Conservation (phyloP, 2,329 filamentous ascomycete species). For the Xylariaceae sp. region DNA sequence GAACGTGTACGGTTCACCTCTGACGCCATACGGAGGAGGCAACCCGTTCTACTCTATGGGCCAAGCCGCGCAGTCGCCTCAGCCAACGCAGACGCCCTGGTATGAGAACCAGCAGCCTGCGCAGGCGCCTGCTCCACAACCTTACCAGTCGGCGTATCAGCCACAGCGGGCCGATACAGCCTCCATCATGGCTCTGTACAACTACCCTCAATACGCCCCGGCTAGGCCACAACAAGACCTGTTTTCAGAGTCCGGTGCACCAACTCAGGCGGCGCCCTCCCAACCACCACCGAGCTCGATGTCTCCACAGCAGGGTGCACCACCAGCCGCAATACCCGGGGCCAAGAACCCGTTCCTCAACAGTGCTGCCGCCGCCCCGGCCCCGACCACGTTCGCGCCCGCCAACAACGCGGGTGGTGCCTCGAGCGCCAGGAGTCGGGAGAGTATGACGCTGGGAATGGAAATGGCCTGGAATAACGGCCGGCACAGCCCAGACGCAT, state of each 20-base stretch:
- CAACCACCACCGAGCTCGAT: neutral
- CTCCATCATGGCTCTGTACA: constrained; percentile 70
- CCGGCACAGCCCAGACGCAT: constrained; percentile 71
- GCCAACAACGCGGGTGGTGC: constrained; percentile 15
- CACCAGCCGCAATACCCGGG: constrained; percentile 27
- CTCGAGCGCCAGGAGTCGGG: constrained; percentile 50
- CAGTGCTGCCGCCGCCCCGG: constrained; percentile 14
- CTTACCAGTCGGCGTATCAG: neutral
- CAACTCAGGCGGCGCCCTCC: constrained; percentile 15
- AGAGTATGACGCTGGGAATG: constrained; percentile 61
- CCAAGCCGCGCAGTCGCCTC: constrained; percentile 9
- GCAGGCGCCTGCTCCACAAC: constrained; percentile 22
- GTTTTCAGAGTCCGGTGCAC: constrained; percentile 15
- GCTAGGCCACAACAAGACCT: constrained; percentile 23
- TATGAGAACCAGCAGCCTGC: constrained; percentile 7
- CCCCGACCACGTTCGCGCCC: constrained; percentile 18
- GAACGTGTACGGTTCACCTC: constrained; percentile 25
- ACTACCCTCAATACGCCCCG: constrained; percentile 46
- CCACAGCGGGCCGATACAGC: constrained; percentile 56
- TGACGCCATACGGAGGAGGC: constrained; percentile 17
- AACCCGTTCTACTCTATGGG: constrained; percentile 28
- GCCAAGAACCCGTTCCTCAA: constrained; percentile 53
- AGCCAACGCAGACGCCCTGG: constrained; percentile 13
- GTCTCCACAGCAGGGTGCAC: constrained; percentile 17
- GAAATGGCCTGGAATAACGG: constrained; percentile 61